Evolutionary conservation across 2,329 filamentous ascomycete species (phyloP), one percentile per base, ranked within the genome.

Genomic region (Aulographum hederae): DNA sequence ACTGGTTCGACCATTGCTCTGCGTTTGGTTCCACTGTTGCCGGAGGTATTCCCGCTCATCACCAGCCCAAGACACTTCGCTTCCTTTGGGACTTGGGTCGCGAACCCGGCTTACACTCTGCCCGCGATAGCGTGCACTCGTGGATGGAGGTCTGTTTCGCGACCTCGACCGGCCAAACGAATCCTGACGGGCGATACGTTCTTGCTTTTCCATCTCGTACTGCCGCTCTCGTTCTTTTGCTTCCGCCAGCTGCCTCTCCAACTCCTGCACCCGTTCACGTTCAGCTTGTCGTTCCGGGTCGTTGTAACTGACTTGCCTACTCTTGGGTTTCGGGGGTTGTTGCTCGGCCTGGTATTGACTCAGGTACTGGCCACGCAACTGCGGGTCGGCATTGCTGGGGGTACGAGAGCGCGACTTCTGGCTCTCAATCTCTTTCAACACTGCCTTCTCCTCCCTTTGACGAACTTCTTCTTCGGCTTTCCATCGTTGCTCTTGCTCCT

Each of bases 331-430:
- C 31, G 41, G 43, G n/a, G n/a, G n/a, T 6, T 45, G 51, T 47
- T 78, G 72, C 41, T 81, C 74, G 14, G 75, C 72, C 49, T 81
- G 77, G 48, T 93, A 92, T 47, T 93, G 78, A 46, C 79, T 86
- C 31, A 92, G 65, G 43, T 76, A 85, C 47, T 93, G 84, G 2
- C 84, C 84, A 37, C 74, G 76, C 15, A 93, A 61, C 38, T 74
- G 69, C n/a, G n/a, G n/a, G n/a, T n/a, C n/a, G 23, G 65, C 63
- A 43, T 84, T 74, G 44, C 69, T 75, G 38, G 58, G 60, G 16
- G 60, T 63, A 37, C 69, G 65, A 34, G 69, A 62, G 36, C 68
- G 63, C n/a, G 15, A 14, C 30, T 77, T 68, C 46, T 86, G 78
- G 36, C 74, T 63, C 30, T 69, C 68, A 19, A 84, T 51, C 26